Conservation (phyloP, 2,329 filamentous ascomycete genomes). For the Stagonosporopsis vannaccii region DNA sequence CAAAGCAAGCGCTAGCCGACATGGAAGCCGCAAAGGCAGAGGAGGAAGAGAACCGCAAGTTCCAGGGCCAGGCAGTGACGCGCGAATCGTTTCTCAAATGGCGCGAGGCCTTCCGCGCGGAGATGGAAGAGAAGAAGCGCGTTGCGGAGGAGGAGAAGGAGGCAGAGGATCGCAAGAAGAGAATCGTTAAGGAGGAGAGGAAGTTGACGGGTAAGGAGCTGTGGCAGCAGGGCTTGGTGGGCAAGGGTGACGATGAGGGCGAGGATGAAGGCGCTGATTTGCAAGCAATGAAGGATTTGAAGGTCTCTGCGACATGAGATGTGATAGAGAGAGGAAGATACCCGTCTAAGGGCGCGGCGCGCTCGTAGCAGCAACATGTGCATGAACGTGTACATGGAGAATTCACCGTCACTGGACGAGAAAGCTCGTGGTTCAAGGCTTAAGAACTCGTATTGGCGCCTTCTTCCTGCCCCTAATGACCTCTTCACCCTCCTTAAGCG, state of each 20-base stretch:
- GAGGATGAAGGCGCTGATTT: conserved; percentile 65
- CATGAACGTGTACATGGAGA: not conserved
- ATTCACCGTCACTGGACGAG: not conserved
- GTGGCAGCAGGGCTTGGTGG: conserved; percentile 59
- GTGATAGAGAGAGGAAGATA: conserved; percentile 17
- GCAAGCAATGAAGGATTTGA: conserved; percentile 50
- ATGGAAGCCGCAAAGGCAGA: conserved; percentile 70
- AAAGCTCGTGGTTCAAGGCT: conserved; percentile 15
- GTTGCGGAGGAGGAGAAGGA: conserved; percentile 71
- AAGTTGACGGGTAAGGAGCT: conserved; percentile 71
- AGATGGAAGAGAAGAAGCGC: conserved; percentile 77
- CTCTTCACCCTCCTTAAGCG: conserved; percentile 48
- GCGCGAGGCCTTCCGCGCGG: conserved; percentile 77
- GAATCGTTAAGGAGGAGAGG: conserved; percentile 72
- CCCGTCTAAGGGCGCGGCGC: not conserved
- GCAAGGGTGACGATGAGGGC: conserved; percentile 70
- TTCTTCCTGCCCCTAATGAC: conserved; percentile 37
- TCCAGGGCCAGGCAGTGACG: conserved; percentile 90
- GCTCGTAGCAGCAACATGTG: not conserved
- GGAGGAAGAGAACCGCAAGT: conserved; percentile 94
- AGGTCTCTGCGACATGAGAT: conserved; percentile 55
- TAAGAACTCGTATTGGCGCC: conserved; percentile 32
- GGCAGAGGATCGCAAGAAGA: conserved; percentile 66
- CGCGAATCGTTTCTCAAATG: conserved; percentile 83
- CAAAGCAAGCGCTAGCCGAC: conserved; percentile 62